Percentiles rank a stretch among this genome's conserved stretches.
Evolutionary conservation across 371 early-diverging fungal species (phyloP).

Genomic region (Nematocida minor): DNA sequence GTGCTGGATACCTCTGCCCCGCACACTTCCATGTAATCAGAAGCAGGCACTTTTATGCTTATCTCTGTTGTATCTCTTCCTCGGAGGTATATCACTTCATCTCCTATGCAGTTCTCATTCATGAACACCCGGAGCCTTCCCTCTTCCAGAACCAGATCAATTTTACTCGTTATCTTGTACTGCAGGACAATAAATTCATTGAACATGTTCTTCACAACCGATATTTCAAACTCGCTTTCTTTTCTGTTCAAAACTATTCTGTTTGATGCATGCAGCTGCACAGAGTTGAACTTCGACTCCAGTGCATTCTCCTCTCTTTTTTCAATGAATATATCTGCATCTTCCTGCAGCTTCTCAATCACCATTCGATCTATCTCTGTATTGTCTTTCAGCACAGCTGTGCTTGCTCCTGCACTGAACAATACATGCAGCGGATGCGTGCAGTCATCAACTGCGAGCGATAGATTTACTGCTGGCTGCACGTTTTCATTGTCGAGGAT

Average conservation of each 20-base stretch:
- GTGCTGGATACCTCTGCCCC: constrained; percentile 9
- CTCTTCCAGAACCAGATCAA: constrained; percentile 40
- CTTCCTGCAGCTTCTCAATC: constrained; percentile 13
- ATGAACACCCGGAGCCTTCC: constrained; percentile 18
- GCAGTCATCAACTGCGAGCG: constrained; percentile 19
- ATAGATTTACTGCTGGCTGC: constrained; percentile 34
- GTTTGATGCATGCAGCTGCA: constrained; percentile 12
- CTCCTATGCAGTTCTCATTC: neutral
- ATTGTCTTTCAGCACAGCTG: neutral
- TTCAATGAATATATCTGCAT: constrained; percentile 27
- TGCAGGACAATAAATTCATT: constrained; percentile 21
- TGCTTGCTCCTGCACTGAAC: neutral
- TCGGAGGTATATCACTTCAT: constrained; percentile 21
- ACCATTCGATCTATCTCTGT: neutral
- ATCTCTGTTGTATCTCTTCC: constrained; percentile 3
- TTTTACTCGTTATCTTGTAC: constrained; percentile 33
- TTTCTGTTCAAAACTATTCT: constrained; percentile 19
- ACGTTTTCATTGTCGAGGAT: constrained; percentile 63
- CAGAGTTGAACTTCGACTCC: constrained; percentile 23
- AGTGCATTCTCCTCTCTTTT: constrained; percentile 17
- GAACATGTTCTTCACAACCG: constrained; percentile 33
- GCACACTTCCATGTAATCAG: neutral
- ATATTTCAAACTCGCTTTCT: constrained; percentile 45
- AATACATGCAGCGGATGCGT: neutral
- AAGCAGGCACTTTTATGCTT: constrained; percentile 4